Conservation (phyloP, 1,284 basidiomycete genomes). For the Caloboletus firmus region DNA sequence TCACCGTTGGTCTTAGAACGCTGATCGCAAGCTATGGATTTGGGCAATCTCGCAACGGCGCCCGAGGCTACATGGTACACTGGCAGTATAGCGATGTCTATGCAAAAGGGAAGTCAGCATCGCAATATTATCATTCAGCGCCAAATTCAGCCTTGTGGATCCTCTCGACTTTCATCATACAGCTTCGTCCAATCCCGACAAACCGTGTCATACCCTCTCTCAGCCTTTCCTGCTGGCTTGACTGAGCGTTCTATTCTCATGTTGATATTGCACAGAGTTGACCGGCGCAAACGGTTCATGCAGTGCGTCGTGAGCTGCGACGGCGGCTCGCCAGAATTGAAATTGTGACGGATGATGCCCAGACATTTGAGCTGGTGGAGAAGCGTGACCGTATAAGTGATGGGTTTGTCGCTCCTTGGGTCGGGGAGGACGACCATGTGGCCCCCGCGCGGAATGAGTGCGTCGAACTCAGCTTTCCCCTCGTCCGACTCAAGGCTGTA, state of each 20-base stretch:
- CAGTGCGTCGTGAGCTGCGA: slow-evolving; percentile 15
- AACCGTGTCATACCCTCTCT: slow-evolving; percentile 12
- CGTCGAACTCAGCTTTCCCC: slow-evolving; percentile 16
- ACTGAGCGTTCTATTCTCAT: slow-evolving; percentile 13
- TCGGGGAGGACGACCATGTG: slow-evolving; percentile 11
- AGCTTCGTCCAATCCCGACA: slow-evolving; percentile 19
- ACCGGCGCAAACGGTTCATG: slow-evolving; percentile 15
- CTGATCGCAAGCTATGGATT: no score
- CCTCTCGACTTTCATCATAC: slow-evolving; percentile 15
- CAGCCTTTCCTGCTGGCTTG: slow-evolving; percentile 1
- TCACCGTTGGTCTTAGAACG: no score
- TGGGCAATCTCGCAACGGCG: neutral
- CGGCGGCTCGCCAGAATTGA: slow-evolving; percentile 1
- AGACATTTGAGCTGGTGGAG: slow-evolving; percentile 13
- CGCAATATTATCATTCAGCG: neutral
- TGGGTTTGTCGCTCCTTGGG: slow-evolving; percentile 7
- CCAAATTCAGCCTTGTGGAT: neutral
- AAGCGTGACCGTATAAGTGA: slow-evolving; percentile 15
- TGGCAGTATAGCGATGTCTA: neutral
- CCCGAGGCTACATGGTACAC: neutral
- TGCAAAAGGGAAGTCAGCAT: neutral
- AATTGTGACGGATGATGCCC: slow-evolving; percentile 14
- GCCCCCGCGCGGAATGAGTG: slow-evolving; percentile 11
- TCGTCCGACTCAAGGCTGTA: slow-evolving; percentile 1
- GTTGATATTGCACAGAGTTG: slow-evolving; percentile 15